Percentiles rank a stretch among this genome's conserved stretches.
Evolutionary conservation across 495 filamentous ascomycete genomes (phyloP).

Genomic region (Penicillium taxi): DNA sequence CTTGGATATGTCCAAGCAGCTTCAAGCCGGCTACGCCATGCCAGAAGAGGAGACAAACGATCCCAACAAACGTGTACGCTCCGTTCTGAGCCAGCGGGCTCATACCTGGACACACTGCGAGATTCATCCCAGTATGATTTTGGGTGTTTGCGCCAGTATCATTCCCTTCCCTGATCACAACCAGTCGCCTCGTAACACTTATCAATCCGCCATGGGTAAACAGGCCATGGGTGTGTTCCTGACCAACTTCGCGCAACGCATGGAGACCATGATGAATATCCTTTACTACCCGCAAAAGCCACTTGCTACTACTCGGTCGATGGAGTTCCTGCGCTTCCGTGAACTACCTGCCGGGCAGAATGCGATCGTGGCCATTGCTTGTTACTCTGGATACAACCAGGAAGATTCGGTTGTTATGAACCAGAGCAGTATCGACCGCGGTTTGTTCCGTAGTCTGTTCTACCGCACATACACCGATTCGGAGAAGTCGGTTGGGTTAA

Average conservation of each 20-base stretch:
- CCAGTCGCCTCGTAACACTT: slow-evolving; percentile 96
- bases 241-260: slow-evolving; percentile 88
- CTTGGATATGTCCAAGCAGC: slow-evolving; percentile 60
- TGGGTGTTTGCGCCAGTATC: slow-evolving; percentile 96
- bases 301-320: slow-evolving; percentile 87
- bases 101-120: slow-evolving; percentile 96
- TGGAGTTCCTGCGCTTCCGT: slow-evolving; percentile 97
- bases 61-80: slow-evolving; percentile 74
- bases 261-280: slow-evolving; percentile 99
- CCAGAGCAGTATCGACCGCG: slow-evolving; percentile 95
- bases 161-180: slow-evolving; percentile 99
- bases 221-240: slow-evolving; percentile 99
- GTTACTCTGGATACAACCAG: slow-evolving; percentile 99
- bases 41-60: slow-evolving; percentile 51
- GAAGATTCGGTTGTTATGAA: slow-evolving; percentile 99
- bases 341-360: slow-evolving; percentile 97
- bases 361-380: slow-evolving; percentile 93
- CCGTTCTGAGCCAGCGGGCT: slow-evolving; percentile 69
- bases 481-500: slow-evolving; percentile 88
- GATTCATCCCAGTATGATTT: slow-evolving; percentile 98
- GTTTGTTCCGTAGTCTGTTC: slow-evolving; percentile 94
- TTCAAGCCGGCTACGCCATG: slow-evolving; percentile 57
- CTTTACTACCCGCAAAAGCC: slow-evolving; percentile 99
- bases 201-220: slow-evolving; percentile 99
- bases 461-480: slow-evolving; percentile 94